These are phyloP conservation scores for Termitomyces titanicus DNA, from an alignment of 768 basidiomycete species.

Conservation along the genomic window DNA sequence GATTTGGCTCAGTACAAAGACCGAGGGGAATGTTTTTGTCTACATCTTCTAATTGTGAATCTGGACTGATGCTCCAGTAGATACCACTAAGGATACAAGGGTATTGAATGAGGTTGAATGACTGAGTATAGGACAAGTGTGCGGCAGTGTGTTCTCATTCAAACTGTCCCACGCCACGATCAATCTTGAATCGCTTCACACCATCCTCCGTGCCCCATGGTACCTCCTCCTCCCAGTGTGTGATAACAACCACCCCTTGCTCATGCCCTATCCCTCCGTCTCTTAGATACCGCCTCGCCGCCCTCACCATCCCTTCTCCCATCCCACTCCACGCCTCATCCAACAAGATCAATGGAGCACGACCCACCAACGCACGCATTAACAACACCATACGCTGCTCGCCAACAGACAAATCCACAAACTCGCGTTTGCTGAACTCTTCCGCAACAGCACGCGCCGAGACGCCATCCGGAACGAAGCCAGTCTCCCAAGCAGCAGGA, in stretches of 20 bases:
- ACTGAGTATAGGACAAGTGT: too few species aligned
- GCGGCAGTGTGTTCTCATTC: too few species aligned
- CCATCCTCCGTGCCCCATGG: slow-evolving; percentile 70
- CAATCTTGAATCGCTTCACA: slow-evolving; percentile 33
- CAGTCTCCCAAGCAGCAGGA: slow-evolving; percentile 45
- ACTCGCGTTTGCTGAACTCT: slow-evolving; percentile 45
- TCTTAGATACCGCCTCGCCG: slow-evolving; percentile 61
- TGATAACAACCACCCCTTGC: slow-evolving; percentile 83
- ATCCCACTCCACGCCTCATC: slow-evolving; percentile 96
- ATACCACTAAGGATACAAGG: too few species aligned
- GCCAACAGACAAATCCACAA: slow-evolving; percentile 63
- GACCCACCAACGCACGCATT: slow-evolving; percentile 79
- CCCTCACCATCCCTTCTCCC: slow-evolving; percentile 72
- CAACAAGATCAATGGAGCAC: slow-evolving; percentile 71
- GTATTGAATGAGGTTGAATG: too few species aligned
- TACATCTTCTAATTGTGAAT: too few species aligned
- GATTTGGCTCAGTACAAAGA: too few species aligned
- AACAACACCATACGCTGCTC: slow-evolving; percentile 82
- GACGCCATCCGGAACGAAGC: neutral
- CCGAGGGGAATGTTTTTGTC: too few species aligned
- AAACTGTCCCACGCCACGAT: slow-evolving; percentile 24
- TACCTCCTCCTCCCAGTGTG: slow-evolving; percentile 90
- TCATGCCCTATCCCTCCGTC: slow-evolving; percentile 41
- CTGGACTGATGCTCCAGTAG: too few species aligned
- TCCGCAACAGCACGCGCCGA: slow-evolving; percentile 19